Conservation (phyloP, 768 basidiomycete species). For the Agaricus blazei region DNA sequence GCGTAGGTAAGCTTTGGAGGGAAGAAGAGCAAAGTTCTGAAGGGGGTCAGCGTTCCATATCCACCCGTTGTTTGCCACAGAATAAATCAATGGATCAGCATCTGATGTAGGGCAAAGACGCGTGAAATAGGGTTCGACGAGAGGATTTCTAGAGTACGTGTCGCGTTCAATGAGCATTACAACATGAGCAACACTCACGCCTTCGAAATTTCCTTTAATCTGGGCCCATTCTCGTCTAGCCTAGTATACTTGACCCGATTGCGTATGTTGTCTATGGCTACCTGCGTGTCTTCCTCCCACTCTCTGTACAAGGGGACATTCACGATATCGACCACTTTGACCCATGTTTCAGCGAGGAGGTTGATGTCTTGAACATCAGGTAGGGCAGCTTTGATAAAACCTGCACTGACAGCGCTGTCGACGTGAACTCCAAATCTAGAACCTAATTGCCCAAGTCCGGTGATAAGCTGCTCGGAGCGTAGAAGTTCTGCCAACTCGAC, state of each 20-base stretch:
- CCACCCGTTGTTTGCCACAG: constrained; percentile 98
- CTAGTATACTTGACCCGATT: constrained; percentile 78
- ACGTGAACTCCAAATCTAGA: constrained; percentile 66
- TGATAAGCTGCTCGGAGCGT: constrained; percentile 47
- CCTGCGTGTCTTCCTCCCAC: constrained; percentile 78
- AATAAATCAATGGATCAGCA: constrained; percentile 54
- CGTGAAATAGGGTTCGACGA: constrained; percentile 93
- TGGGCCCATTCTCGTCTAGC: constrained; percentile 79
- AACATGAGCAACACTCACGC: constrained; percentile 39
- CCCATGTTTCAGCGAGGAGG: constrained; percentile 68
- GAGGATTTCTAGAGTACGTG: constrained; percentile 51
- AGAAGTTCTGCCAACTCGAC: constrained; percentile 65
- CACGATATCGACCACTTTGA: constrained; percentile 72
- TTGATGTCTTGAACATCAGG: constrained; percentile 40
- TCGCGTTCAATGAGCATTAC: constrained; percentile 6
- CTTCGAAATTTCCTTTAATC: constrained; percentile 71
- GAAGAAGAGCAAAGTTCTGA: constrained; percentile 86
- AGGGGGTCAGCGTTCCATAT: constrained; percentile 96
- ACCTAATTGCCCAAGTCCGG: constrained; percentile 53
- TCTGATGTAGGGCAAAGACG: constrained; percentile 47
- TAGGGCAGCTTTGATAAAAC: constrained; percentile 69
- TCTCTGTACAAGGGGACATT: constrained; percentile 87
- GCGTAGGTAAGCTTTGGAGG: constrained; percentile 92
- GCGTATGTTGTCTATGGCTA: constrained; percentile 68
- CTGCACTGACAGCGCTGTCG: constrained; percentile 61